Evolutionary conservation across 2,329 filamentous ascomycete species (phyloP), one percentile per base, ranked within the genome.

Genomic region (Talaromyces funiculosus): DNA sequence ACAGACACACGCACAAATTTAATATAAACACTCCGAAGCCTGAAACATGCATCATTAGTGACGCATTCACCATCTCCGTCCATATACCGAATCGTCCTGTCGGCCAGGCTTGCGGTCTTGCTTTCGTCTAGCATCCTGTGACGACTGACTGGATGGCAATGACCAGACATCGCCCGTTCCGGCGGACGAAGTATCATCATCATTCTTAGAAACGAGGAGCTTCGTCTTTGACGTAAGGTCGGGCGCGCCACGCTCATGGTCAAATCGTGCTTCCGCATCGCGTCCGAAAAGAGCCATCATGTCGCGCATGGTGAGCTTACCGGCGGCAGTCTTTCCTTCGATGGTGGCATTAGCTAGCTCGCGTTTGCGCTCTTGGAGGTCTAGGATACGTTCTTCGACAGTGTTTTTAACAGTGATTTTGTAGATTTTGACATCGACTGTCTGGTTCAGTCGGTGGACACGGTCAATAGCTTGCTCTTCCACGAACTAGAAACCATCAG

Each of bases 381-480:
- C 90, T n/a, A 97, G 80, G 68, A 99, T 99, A 61, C 92, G 86
- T 75, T 93, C 92, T 79, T 99, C 94, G 60, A 99, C 93, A 0
- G 89, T 92, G 66, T 88, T 83, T 65, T 85, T 84, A 63, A 99
- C 87, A 2, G 92, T 96, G 68, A 99, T 85, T 69, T 94, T 95
- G 81, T 96, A 99, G 64, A 99, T 91, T 60, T 93, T 86, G 35
- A 99, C 94, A 71, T 97, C 92, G 42, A 93, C 83, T 1, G 91
- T 97, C 76, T 99, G 94, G 42, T 96, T 97, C 57, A 99, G 87
- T n/a, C 94, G 91, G 73, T 99, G 94, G 26, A 99, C 94, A 59
- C 94, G 91, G 75, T 99, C 94, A 67, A 99, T 99, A 53, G 94
- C 94, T 80, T 99, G 94, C 74, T 99, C 94, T 79, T 99, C 94